A percentile compares a stretch with the other conserved stretches of the same genome.
phyloP scores from a whole-genome alignment of 495 filamentous ascomycete genomes.

The Parathielavia hyrcaniae region DNA sequence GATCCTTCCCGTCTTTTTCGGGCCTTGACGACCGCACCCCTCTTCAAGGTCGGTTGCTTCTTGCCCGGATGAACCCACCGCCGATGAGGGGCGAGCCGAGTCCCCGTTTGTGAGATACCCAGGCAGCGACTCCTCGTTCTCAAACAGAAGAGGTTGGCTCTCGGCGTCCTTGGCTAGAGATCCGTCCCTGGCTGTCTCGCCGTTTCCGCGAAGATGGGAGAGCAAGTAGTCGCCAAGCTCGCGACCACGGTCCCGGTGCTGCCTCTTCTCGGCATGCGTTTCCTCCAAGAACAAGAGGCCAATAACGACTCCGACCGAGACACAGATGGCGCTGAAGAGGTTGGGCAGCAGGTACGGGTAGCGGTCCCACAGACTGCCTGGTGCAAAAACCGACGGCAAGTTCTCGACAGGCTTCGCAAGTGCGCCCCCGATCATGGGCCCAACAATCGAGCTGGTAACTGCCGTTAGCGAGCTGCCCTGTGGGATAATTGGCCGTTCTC shows the following conservation, averaged over 20 bases:
- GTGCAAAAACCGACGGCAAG: conserved; percentile 69
- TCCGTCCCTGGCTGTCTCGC: background rate
- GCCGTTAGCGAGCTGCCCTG: conserved; percentile 13
- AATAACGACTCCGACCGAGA: conserved; percentile 70
- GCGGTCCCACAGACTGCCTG: conserved; percentile 68
- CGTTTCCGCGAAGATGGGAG: conserved; percentile 35
- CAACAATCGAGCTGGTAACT: conserved; percentile 62
- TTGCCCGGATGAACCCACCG: background rate
- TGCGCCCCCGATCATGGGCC: conserved; percentile 82
- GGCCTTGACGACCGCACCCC: background rate
- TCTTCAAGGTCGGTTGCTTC: conserved; percentile 20
- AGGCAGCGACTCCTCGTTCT: conserved; percentile 52
- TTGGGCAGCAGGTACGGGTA: conserved; percentile 94
- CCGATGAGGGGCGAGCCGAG: conserved; percentile 25
- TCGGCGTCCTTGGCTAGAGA: conserved; percentile 37
- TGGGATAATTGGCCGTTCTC: background rate
- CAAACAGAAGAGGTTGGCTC: conserved; percentile 48
- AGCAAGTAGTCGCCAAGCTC: conserved; percentile 72
- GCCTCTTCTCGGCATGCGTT: conserved; percentile 80
- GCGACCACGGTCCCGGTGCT: conserved; percentile 65
- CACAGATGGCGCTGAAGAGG: conserved; percentile 74
- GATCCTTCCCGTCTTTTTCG: conserved; percentile 23
- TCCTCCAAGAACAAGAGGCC: conserved; percentile 91
- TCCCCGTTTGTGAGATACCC: conserved; percentile 60
- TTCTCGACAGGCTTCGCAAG: conserved; percentile 78